phyloP scores from a whole-genome alignment of 177 flowering plant genomes.

The Vitis hybrid region DNA sequence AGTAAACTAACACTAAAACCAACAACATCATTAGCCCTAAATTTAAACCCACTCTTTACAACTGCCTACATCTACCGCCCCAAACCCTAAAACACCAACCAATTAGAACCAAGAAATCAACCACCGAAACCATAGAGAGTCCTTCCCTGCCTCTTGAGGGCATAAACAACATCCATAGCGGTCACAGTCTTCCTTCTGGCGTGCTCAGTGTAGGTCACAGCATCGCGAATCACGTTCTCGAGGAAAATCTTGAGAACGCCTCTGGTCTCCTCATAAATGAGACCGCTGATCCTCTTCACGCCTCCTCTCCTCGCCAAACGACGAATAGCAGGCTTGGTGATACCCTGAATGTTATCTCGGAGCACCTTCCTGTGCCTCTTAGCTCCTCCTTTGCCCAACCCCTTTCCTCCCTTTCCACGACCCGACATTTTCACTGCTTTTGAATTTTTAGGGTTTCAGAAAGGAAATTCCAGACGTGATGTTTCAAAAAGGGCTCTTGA shows the following conservation, averaged over 20 bases:
- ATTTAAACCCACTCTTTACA: neutral
- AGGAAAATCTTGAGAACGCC: constrained; percentile 53
- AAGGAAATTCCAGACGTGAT: neutral
- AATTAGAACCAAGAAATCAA: constrained; percentile 8
- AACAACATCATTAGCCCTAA: neutral
- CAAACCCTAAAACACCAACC: neutral
- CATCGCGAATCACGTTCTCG: constrained; percentile 55
- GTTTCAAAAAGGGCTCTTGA: neutral
- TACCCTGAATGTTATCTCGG: constrained; percentile 54
- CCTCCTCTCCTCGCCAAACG: constrained; percentile 54
- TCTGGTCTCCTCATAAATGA: constrained; percentile 53
- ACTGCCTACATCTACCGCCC: too few species aligned
- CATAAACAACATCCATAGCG: constrained; percentile 61
- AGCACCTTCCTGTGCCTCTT: constrained; percentile 58
- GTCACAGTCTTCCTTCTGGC: constrained; percentile 57
- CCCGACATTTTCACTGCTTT: constrained; percentile 39
- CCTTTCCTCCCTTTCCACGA: constrained; percentile 61
- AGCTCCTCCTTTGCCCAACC: constrained; percentile 57
- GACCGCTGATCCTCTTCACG: constrained; percentile 52
- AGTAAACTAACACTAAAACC: neutral
- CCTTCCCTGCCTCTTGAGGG: constrained; percentile 58
- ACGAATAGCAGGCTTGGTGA: constrained; percentile 57
- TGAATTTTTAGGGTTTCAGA: neutral
- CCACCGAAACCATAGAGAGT: constrained; percentile 62
- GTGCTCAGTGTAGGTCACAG: constrained; percentile 59